phyloP scores from a whole-genome alignment of 2,329 filamentous ascomycete genomes.

The Allantophomopsis cytisporea region DNA sequence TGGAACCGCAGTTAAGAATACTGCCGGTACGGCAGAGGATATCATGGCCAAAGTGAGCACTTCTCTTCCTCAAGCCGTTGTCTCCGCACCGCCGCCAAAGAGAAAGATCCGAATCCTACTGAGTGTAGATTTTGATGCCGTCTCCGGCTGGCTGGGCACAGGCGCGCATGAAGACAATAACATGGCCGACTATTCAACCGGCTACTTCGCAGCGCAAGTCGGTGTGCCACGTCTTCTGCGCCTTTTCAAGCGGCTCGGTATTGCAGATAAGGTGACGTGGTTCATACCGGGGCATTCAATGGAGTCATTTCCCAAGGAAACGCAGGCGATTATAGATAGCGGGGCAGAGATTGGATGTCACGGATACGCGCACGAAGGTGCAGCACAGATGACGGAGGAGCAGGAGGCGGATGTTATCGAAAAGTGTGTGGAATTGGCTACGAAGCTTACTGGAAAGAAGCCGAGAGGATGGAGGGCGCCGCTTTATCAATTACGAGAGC shows the following conservation, averaged over 20 bases:
- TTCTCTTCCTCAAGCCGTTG: neutral
- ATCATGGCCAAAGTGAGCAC: conserved; percentile 4
- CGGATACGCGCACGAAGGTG: conserved; percentile 18
- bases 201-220: conserved; percentile 41
- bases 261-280: conserved; percentile 41
- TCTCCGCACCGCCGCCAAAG: conserved; percentile 1
- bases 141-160: conserved; percentile 46
- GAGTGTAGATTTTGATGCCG: conserved; percentile 27
- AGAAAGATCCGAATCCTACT: conserved; percentile 10
- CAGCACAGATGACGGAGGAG: conserved; percentile 27
- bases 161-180: conserved; percentile 32
- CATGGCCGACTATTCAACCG: conserved; percentile 38
- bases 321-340: conserved; percentile 32
- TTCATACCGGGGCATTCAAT: conserved; percentile 45
- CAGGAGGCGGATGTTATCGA: conserved; percentile 34
- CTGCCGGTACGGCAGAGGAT: neutral
- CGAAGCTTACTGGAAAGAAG: conserved; percentile 26
- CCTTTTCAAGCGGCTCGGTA: conserved; percentile 33
- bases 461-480: conserved; percentile 36
- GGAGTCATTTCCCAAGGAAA: conserved; percentile 39
- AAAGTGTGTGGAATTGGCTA: conserved; percentile 30
- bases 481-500: conserved; percentile 33
- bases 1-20: neutral
- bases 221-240: conserved; percentile 39
- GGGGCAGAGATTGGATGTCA: conserved; percentile 33